Percentiles rank a stretch among this genome's conserved stretches.
These are phyloP conservation scores for Myriangium duriaei DNA, from an alignment of 2,329 filamentous ascomycete species.

Conservation along the genomic window DNA sequence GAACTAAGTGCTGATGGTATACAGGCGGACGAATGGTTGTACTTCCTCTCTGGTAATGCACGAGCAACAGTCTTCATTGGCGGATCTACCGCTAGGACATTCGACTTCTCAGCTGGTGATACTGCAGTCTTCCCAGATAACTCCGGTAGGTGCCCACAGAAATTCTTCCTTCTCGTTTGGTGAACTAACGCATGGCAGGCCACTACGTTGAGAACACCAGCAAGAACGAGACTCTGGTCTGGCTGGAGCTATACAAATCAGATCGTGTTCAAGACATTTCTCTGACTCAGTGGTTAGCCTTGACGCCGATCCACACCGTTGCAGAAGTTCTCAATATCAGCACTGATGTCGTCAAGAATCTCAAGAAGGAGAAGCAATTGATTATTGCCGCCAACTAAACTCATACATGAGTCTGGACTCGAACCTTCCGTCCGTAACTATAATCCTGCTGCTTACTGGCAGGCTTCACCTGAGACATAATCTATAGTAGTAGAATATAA, in stretches of 20 bases:
- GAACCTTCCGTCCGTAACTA: no score
- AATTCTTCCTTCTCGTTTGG: no score
- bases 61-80: constrained; percentile 64
- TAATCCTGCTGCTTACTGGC: no score
- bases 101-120: constrained; percentile 63
- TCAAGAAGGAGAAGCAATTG: constrained; percentile 8
- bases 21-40: constrained; percentile 34
- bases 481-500: no score
- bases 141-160: no score
- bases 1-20: neutral
- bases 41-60: constrained; percentile 60
- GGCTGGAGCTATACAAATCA: constrained; percentile 62
- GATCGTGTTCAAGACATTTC: constrained; percentile 47
- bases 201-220: constrained; percentile 75
- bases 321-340: constrained; percentile 11
- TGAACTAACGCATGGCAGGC: no score
- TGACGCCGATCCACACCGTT: constrained; percentile 52
- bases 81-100: constrained; percentile 56
- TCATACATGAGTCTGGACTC: no score
- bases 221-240: constrained; percentile 61
- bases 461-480: no score
- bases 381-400: no score
- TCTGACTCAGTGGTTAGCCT: constrained; percentile 55
- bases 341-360: no score
- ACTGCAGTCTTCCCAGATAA: constrained; percentile 65